Conservation (phyloP, 2,329 filamentous ascomycete species). For the Helminthosporium solani region DNA sequence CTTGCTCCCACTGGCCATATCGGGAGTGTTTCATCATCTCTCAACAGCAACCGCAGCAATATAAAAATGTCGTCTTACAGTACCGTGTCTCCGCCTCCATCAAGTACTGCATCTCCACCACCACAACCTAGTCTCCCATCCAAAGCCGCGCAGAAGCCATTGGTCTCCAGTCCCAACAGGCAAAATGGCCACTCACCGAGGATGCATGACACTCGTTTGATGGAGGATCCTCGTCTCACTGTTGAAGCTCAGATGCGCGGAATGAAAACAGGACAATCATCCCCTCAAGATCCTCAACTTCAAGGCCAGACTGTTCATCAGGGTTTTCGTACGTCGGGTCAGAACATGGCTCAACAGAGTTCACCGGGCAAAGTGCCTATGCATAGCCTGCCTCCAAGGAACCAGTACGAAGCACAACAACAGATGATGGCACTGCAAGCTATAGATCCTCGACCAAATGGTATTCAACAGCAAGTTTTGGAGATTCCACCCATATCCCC, state of each 20-base stretch:
- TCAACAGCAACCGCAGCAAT: conserved; percentile 7
- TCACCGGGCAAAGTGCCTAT: no score
- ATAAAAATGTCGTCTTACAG: conserved; percentile 9
- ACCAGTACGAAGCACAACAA: conserved; percentile 34
- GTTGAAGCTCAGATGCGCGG: conserved; percentile 15
- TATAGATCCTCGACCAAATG: conserved; percentile 44
- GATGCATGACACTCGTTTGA: conserved; percentile 7
- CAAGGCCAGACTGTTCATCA: conserved; percentile 12
- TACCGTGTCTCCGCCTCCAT: conserved; percentile 12
- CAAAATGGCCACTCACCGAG: conserved; percentile 1
- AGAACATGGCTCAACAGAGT: conserved; percentile 7
- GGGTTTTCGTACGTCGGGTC: conserved; percentile 17
- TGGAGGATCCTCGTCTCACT: conserved; percentile 10
- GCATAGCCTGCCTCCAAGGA: conserved; percentile 13
- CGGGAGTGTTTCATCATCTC: conserved; percentile 5
- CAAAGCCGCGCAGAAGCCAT: conserved; percentile 6
- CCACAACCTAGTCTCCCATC: conserved; percentile 10
- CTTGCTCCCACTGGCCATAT: background rate
- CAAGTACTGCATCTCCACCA: conserved; percentile 16
- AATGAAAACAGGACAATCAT: conserved; percentile 7
- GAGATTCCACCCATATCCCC: conserved; percentile 36
- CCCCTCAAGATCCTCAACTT: conserved; percentile 12
- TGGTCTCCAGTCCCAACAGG: conserved; percentile 6
- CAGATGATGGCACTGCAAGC: conserved; percentile 34
- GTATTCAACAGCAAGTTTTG: conserved; percentile 43